Evolutionary conservation across 2,329 filamentous ascomycete genomes (phyloP).

Genomic region (Colletotrichum filicis): DNA sequence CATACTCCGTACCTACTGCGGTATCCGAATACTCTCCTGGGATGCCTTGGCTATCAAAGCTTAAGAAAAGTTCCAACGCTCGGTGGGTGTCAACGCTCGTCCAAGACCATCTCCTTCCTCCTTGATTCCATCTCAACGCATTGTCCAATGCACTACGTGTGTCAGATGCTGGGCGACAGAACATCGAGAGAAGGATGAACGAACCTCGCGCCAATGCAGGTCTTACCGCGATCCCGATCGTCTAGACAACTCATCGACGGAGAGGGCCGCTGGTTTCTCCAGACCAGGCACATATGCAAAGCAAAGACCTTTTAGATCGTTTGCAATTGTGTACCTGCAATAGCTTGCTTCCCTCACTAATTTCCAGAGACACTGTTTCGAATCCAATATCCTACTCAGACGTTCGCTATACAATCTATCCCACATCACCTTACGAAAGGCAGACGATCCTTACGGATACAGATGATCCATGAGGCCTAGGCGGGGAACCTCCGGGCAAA

Average conservation of each 20-base stretch:
- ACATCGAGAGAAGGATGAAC: slow-evolving; percentile 9
- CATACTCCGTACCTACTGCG: background rate
- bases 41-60: slow-evolving; percentile 19
- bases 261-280: background rate
- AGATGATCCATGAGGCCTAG: background rate
- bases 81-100: background rate
- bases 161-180: background rate
- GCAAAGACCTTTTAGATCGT: background rate
- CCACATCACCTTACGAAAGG: background rate
- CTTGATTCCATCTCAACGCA: background rate
- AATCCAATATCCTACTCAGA: background rate
- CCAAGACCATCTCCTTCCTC: background rate
- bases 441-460: background rate
- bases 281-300: background rate
- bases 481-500: slow-evolving; percentile 7
- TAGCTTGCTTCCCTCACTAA: background rate
- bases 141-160: background rate
- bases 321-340: background rate
- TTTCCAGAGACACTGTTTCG: background rate
- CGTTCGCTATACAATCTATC: background rate
- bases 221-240: background rate
- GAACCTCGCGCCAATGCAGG: background rate
- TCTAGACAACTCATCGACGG: slow-evolving; percentile 3
- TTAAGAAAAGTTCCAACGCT: background rate
- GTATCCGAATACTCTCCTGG: background rate